Evolutionary conservation across 2,329 filamentous ascomycete species (phyloP).

Genomic region (Stachybotrys chlorohalonatus): DNA sequence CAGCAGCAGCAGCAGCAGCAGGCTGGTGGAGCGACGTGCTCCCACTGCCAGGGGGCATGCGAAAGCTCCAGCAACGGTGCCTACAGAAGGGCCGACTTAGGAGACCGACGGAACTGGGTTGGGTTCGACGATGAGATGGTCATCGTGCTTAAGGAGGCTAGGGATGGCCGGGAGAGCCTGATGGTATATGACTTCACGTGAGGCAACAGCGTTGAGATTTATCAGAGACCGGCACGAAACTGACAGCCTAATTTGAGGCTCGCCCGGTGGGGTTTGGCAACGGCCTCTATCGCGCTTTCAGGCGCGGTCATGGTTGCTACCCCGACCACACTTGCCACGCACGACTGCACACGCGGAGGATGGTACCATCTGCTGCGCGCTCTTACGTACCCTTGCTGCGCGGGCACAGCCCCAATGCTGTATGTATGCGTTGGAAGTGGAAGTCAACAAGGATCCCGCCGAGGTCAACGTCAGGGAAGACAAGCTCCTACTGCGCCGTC

Average conservation of each 20-base stretch:
- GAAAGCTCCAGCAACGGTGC: not conserved
- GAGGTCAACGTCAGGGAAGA: too few relatives aligned
- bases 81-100: conserved; percentile 18
- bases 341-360: too few relatives aligned
- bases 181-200: conserved; percentile 83
- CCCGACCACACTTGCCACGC: too few relatives aligned
- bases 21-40: not conserved
- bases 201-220: conserved; percentile 1
- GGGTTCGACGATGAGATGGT: conserved; percentile 90
- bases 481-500: too few relatives aligned
- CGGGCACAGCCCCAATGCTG: too few relatives aligned
- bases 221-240: not conserved
- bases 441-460: too few relatives aligned
- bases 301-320: not conserved
- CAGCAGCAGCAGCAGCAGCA: conserved; percentile 12
- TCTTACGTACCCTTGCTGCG: too few relatives aligned
- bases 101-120: conserved; percentile 55
- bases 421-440: too few relatives aligned
- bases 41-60: not conserved
- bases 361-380: too few relatives aligned
- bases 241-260: not conserved
- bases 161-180: conserved; percentile 59
- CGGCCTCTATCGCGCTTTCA: not conserved
- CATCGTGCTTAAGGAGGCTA: conserved; percentile 69
- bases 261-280: not conserved